Evolutionary conservation across 176 grass and related monocot species (phyloP).

Genomic region (bread wheat (Triticum aestivum)): IWGSC_CS_RefSeq_v2.1 NC_057796.1:228347737-228348236

Average conservation of each 20-base stretch:
- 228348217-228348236: not conserved
- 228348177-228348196: not conserved
- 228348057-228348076: not conserved
- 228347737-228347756: slow-evolving; percentile 14
- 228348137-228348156: too few species aligned
- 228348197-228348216: not conserved
- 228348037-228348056: not conserved
- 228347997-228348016: not conserved
- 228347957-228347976: not conserved
- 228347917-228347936: not conserved
- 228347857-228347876: not conserved
- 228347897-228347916: not conserved
- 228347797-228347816: not conserved
- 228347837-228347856: not conserved
- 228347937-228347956: slow-evolving; percentile 14
- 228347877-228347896: not conserved
- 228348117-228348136: not conserved
- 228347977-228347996: not conserved
- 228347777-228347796: not conserved
- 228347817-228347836: not conserved
- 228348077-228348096: not conserved
- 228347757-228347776: not conserved
- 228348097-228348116: not conserved
- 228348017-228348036: not conserved
- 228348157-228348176: not conserved